Conservation (phyloP, 2,329 filamentous ascomycete species). For the Aspergillus sergii region DNA sequence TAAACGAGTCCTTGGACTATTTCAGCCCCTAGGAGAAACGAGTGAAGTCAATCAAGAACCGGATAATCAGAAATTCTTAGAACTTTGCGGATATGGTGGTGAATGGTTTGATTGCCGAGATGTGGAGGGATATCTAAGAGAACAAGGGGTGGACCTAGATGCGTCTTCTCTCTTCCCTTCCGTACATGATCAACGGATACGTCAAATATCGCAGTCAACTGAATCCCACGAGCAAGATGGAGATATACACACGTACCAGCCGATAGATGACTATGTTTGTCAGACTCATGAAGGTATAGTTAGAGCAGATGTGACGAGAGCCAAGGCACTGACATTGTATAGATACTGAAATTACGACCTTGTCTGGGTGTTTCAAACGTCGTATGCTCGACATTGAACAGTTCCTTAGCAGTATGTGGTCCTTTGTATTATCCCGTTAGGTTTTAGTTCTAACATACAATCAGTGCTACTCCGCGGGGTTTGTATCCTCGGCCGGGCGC, state of each 20-base stretch:
- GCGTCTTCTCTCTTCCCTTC: slow-evolving; percentile 6
- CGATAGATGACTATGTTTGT: not conserved
- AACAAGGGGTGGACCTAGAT: slow-evolving; percentile 9
- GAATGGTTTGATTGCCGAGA: slow-evolving; percentile 26
- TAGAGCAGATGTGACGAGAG: too few relatives aligned
- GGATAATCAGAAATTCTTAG: not conserved
- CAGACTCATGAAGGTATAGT: not conserved
- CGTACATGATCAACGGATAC: not conserved
- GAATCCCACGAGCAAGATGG: too few relatives aligned
- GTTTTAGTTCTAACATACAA: not conserved
- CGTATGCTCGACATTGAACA: not conserved
- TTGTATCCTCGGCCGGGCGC: not conserved
- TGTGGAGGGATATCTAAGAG: slow-evolving; percentile 23
- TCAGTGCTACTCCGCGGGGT: not conserved
- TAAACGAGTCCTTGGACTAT: slow-evolving; percentile 17
- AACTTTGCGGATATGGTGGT: slow-evolving; percentile 20
- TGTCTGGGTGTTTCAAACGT: not conserved
- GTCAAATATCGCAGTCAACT: not conserved
- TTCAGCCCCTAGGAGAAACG: not conserved
- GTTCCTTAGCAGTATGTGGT: not conserved
- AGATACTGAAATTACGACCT: not conserved
- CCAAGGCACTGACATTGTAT: not conserved
- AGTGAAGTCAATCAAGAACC: not conserved
- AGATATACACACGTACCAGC: not conserved
- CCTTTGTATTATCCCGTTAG: too few relatives aligned